Evolutionary conservation across 345 rosid genomes (phyloP).

Genomic region (rapeseed (Brassica napus)): DNA sequence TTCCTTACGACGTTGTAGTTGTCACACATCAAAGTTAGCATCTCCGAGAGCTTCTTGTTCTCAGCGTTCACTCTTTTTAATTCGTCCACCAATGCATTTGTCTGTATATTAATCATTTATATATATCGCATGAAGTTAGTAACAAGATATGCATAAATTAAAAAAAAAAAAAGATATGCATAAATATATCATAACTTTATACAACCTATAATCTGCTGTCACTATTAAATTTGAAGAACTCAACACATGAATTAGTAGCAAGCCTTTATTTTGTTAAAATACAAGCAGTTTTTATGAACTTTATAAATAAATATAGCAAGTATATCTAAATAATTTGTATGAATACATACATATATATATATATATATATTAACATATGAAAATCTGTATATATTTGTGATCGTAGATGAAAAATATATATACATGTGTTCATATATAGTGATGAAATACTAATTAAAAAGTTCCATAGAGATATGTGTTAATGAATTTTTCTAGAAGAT

Average conservation of each 20-base stretch:
- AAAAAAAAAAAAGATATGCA: too few species aligned
- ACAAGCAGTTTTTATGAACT: not conserved
- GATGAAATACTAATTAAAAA: conserved; percentile 15
- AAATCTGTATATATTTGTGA: not conserved
- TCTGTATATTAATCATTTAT: conserved; percentile 20
- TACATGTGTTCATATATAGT: conserved; percentile 38
- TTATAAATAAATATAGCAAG: not conserved
- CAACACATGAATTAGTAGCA: not conserved
- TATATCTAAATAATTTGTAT: not conserved
- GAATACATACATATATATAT: not conserved
- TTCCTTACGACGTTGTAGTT: conserved; percentile 67
- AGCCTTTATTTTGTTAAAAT: not conserved
- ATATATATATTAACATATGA: conserved; percentile 24
- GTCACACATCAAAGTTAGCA: conserved; percentile 72
- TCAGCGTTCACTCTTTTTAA: conserved; percentile 74
- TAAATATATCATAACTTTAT: not conserved
- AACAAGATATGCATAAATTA: not conserved
- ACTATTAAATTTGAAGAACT: not conserved
- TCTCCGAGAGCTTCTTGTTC: conserved; percentile 83
- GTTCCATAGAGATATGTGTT: not conserved
- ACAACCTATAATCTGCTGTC: not conserved
- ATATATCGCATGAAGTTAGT: conserved; percentile 15
- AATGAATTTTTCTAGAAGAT: conserved; percentile 26
- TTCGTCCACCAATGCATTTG: conserved; percentile 64
- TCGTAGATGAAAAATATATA: not conserved